phyloP scores from a whole-genome alignment of 768 basidiomycete genomes.

The Clitopilus passeckerianus region DNA sequence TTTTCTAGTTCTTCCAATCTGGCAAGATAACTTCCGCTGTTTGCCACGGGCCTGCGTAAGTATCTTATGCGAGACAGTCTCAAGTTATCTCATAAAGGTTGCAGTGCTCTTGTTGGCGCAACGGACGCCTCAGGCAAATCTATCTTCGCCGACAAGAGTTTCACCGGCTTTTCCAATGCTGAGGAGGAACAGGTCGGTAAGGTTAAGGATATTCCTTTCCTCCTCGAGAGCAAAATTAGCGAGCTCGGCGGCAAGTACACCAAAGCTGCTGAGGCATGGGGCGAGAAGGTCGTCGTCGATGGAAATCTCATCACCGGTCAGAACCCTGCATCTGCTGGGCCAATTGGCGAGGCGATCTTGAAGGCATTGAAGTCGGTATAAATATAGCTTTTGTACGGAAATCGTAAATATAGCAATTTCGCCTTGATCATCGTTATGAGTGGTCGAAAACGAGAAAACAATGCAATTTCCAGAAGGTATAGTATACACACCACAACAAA shows the following conservation, averaged over 20 bases:
- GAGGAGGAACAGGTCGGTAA: slow-evolving; percentile 53
- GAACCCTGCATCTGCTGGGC: slow-evolving; percentile 64
- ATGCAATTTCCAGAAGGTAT: slow-evolving; percentile 4
- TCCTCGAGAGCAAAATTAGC: slow-evolving; percentile 60
- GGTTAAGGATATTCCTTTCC: slow-evolving; percentile 63
- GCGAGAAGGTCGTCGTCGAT: slow-evolving; percentile 53
- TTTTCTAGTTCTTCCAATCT: slow-evolving; percentile 53
- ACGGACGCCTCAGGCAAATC: slow-evolving; percentile 54
- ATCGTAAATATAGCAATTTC: background rate
- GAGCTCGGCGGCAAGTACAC: slow-evolving; percentile 63
- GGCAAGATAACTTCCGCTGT: slow-evolving; percentile 69
- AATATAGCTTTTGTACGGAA: background rate
- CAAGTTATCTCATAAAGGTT: background rate
- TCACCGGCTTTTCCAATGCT: slow-evolving; percentile 67
- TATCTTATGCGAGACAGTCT: slow-evolving; percentile 14
- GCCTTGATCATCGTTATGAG: background rate
- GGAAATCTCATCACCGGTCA: slow-evolving; percentile 67
- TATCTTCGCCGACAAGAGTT: slow-evolving; percentile 53
- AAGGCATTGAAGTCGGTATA: slow-evolving; percentile 32
- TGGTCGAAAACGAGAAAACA: background rate
- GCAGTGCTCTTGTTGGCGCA: slow-evolving; percentile 53
- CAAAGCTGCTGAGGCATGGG: slow-evolving; percentile 54
- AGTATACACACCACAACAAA: slow-evolving; percentile 3
- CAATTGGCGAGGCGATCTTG: slow-evolving; percentile 52
- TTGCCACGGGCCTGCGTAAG: slow-evolving; percentile 74